A percentile compares a stretch with the other conserved stretches of the same genome.
Conservation (phyloP, 352 stramenopile genomes). For the Detonula confervacea region DNA sequence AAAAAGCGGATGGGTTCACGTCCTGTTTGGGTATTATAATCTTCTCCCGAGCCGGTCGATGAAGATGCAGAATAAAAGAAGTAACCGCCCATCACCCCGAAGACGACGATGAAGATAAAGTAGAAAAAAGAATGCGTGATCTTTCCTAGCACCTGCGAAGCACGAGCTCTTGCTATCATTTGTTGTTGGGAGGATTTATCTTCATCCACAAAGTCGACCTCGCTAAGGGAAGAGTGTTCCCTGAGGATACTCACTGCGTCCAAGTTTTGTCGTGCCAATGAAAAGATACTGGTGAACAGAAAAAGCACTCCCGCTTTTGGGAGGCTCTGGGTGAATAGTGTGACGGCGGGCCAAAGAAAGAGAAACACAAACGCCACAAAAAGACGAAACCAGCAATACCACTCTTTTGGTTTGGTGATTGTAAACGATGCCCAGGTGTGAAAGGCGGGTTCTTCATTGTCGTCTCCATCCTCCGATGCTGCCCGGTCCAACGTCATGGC, state of each 20-base stretch:
- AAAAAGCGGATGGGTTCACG: background rate
- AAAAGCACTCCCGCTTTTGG: background rate
- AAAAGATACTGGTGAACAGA: constrained; percentile 10
- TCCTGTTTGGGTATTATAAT: constrained; percentile 11
- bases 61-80: background rate
- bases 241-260: constrained; percentile 1
- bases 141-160: constrained; percentile 2
- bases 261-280: background rate
- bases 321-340: background rate
- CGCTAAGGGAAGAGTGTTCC: background rate
- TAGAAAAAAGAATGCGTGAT: constrained; percentile 3
- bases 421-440: constrained; percentile 37
- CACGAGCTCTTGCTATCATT: constrained; percentile 5
- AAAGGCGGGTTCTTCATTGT: constrained; percentile 28
- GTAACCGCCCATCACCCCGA: constrained; percentile 1
- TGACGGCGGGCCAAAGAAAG: background rate
- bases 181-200: constrained; percentile 7
- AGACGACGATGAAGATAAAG: background rate
- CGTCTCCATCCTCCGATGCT: background rate
- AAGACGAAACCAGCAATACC: constrained; percentile 47
- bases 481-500: background rate
- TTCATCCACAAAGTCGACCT: background rate
- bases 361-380: constrained; percentile 26
- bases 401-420: constrained; percentile 28
- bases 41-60: background rate